Percentiles rank a stretch among this genome's conserved stretches.
Conservation (phyloP, 805 yeast genomes). For the Nakazawaea ernobii region DNA sequence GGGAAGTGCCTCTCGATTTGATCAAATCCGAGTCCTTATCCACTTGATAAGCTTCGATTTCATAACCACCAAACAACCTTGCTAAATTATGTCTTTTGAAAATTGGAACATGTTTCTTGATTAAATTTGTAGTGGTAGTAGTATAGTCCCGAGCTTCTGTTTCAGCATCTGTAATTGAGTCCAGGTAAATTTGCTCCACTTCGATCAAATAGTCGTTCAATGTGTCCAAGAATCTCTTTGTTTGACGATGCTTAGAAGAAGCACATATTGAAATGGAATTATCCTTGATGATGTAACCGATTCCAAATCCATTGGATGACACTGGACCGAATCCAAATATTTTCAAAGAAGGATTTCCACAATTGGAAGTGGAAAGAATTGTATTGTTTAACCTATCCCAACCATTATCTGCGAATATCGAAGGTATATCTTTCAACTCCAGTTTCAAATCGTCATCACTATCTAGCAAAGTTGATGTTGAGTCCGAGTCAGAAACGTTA, state of each 20-base stretch:
- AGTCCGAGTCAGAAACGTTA: conserved; percentile 23
- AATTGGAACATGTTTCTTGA: conserved; percentile 20
- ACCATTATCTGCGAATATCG: conserved; percentile 77
- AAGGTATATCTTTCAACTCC: conserved; percentile 46
- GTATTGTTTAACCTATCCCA: conserved; percentile 85
- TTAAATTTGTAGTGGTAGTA: conserved; percentile 9
- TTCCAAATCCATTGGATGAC: conserved; percentile 85
- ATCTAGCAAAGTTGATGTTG: conserved; percentile 24
- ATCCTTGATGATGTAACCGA: conserved; percentile 81
- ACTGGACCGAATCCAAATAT: conserved; percentile 92
- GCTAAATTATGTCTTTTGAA: conserved; percentile 22
- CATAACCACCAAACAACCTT: conserved; percentile 66
- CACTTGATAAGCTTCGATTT: conserved; percentile 66
- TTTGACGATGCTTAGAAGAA: conserved; percentile 85
- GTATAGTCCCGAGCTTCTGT: neutral
- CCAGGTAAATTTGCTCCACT: conserved; percentile 43
- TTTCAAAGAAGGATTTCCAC: conserved; percentile 87
- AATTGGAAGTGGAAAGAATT: conserved; percentile 76
- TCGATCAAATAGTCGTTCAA: conserved; percentile 58
- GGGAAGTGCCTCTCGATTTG: conserved; percentile 54
- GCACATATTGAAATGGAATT: conserved; percentile 77
- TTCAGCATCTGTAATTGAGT: conserved; percentile 16
- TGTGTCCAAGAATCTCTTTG: conserved; percentile 68
- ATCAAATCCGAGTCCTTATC: conserved; percentile 54
- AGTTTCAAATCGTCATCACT: conserved; percentile 16